phyloP scores from a whole-genome alignment of 305 asterid species.

The Fraxinus albicans region DNA sequence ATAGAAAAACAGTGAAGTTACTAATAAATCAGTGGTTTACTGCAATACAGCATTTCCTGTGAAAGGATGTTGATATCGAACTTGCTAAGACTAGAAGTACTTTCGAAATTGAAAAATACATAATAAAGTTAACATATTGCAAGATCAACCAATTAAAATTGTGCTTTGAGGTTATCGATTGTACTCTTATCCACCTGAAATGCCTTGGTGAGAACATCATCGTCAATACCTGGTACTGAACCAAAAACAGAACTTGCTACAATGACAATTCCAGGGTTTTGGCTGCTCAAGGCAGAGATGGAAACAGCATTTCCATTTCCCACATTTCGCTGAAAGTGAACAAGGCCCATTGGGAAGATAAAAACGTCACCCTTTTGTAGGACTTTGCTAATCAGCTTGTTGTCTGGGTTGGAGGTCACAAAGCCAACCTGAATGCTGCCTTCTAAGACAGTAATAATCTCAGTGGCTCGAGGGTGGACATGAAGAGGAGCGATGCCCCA shows the following conservation, averaged over 20 bases:
- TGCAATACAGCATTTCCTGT: neutral
- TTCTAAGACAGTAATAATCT: slow-evolving; percentile 21
- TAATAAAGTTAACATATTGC: neutral
- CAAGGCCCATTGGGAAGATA: slow-evolving; percentile 20
- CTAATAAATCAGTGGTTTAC: neutral
- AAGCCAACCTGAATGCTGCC: slow-evolving; percentile 21
- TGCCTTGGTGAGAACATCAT: slow-evolving; percentile 2
- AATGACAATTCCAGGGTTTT: slow-evolving; percentile 21
- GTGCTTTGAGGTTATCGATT: neutral
- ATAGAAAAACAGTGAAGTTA: neutral
- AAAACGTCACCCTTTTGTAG: slow-evolving; percentile 25
- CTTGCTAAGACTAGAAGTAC: neutral
- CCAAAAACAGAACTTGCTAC: slow-evolving; percentile 1
- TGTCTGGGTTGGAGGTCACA: slow-evolving; percentile 29
- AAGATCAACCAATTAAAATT: neutral
- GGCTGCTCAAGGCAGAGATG: slow-evolving; percentile 25
- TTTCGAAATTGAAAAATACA: neutral
- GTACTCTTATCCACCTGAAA: slow-evolving; percentile 4
- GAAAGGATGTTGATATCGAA: neutral
- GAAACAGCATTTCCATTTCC: slow-evolving; percentile 21
- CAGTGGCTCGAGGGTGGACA: slow-evolving; percentile 28
- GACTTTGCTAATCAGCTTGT: slow-evolving; percentile 2
- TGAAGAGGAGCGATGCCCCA: slow-evolving; percentile 26
- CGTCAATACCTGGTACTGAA: neutral
- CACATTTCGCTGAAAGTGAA: slow-evolving; percentile 23